Evolutionary conservation across 2,329 filamentous ascomycete species (phyloP), one percentile per base, ranked within the genome.

Genomic region (Neonectria faginata): DNA sequence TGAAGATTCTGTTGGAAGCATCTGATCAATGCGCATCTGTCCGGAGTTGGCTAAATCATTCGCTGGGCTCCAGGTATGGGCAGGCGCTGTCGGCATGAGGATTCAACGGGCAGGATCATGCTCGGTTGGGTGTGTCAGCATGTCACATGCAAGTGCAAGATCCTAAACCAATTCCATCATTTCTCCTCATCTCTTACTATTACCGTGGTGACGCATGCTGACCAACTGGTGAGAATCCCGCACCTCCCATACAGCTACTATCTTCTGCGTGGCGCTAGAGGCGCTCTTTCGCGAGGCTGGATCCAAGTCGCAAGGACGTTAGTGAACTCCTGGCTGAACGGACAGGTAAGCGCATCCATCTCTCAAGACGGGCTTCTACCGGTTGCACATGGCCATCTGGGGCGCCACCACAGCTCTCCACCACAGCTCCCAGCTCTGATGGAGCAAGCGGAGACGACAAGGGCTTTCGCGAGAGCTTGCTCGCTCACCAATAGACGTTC

Each of bases 31-130:
- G 29, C 54, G 59, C 67, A 50, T 22, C 22, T 57, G 60, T 33
- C 31, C 5, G 36, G 36, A n/a, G 27, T 41, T 55, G 55, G 52
- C 45, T 61, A 36, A 48, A 62, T 39, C 36, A 22, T 45, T 44
- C 58, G 44, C 69, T 42, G 41, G 66, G 69, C 67, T 71, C 66
- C 41, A 53, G 69, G 67, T 42, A 69, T 27, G 39, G 48, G 18
- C 14, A 27, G 25, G 45, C 4, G 9, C 31, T 27, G 16, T 33
- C 31, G 29, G 31, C 51, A 12, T 22, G 57, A 64, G 57, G 54
- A 61, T 44, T 51, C 44, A 18, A 12, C 54, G 25, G 8, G 10
- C 33, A 25, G 52, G 51, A 56, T 44, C 42, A 59, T 36, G 50
- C 31, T 12, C 59, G 51, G 53, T 41, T 63, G 39, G 29, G 47